Evolutionary conservation across 1,284 basidiomycete species (phyloP).

Genomic region (Agroathelia rolfsii): DNA sequence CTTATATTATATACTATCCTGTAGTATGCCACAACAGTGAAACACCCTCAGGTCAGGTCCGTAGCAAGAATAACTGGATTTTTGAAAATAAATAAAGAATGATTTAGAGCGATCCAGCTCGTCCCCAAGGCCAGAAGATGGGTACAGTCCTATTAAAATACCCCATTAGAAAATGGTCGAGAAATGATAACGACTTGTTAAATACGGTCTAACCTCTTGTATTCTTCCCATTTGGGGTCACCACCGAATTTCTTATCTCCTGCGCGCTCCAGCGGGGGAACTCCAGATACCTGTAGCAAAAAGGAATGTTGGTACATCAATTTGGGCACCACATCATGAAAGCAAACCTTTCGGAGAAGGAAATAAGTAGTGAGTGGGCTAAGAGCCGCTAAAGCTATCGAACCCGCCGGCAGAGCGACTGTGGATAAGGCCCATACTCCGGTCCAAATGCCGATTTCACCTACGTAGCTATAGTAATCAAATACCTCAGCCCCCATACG

Average conservation of each 20-base stretch:
- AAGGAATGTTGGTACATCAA: slow-evolving; percentile 20
- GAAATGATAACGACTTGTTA: too few relatives aligned
- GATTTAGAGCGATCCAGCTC: too few relatives aligned
- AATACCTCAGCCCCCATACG: too few relatives aligned
- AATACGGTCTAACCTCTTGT: slow-evolving; percentile 59
- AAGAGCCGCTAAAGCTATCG: slow-evolving; percentile 38
- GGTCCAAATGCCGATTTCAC: slow-evolving; percentile 67
- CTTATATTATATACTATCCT: too few relatives aligned
- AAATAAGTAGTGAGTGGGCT: slow-evolving; percentile 64
- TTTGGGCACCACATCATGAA: too few relatives aligned
- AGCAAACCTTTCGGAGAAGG: slow-evolving; percentile 38
- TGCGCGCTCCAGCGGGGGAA: slow-evolving; percentile 58
- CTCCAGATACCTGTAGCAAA: slow-evolving; percentile 43
- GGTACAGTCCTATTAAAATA: too few relatives aligned
- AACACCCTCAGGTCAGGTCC: too few relatives aligned
- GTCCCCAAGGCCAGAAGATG: too few relatives aligned
- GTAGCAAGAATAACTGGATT: too few relatives aligned
- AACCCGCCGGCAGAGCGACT: slow-evolving; percentile 34
- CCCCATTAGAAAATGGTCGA: too few relatives aligned
- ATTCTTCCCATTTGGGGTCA: slow-evolving; percentile 57
- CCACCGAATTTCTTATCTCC: slow-evolving; percentile 60
- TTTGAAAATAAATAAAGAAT: too few relatives aligned
- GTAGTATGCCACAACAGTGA: too few relatives aligned
- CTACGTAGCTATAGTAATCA: slow-evolving; percentile 52
- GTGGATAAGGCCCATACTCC: slow-evolving; percentile 59